These are phyloP conservation scores for Paecilomyces dactylethromorphus DNA, from an alignment of 2,329 filamentous ascomycete species.

Conservation along the genomic window DNA sequence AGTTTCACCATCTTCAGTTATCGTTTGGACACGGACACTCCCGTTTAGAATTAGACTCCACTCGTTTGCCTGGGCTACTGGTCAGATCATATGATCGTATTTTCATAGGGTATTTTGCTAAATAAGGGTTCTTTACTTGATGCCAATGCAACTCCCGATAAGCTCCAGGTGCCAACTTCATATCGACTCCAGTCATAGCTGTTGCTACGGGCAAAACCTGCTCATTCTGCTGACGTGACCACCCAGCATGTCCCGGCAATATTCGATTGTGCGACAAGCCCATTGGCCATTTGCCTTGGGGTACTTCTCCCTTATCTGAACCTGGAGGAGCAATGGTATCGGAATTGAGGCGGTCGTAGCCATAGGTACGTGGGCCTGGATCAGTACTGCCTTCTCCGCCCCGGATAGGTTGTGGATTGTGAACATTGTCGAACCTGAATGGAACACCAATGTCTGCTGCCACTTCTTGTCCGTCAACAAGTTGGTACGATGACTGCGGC, in stretches of 20 bases:
- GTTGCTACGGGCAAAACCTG: slow-evolving; percentile 37
- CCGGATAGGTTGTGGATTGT: slow-evolving; percentile 8
- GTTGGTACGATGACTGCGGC: slow-evolving; percentile 3
- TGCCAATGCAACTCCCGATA: slow-evolving; percentile 53
- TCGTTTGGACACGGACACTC: slow-evolving; percentile 26
- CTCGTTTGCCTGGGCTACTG: slow-evolving; percentile 8
- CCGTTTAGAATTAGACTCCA: slow-evolving; percentile 17
- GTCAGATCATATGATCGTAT: no score
- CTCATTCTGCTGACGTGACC: slow-evolving; percentile 44
- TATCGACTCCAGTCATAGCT: slow-evolving; percentile 48
- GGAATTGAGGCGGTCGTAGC: slow-evolving; percentile 8
- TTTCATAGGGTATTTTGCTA: no score
- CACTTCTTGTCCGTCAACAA: slow-evolving; percentile 8
- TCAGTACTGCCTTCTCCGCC: slow-evolving; percentile 8
- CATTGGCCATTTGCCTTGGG: slow-evolving; percentile 43
- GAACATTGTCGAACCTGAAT: slow-evolving; percentile 4
- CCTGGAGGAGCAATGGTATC: slow-evolving; percentile 7
- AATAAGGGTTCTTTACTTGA: not conserved
- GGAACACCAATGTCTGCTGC: slow-evolving; percentile 6
- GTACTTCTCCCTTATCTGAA: not conserved
- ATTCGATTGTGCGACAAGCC: slow-evolving; percentile 39
- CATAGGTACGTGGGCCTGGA: slow-evolving; percentile 8
- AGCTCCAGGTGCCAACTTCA: slow-evolving; percentile 45
- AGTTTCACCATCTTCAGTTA: slow-evolving; percentile 46
- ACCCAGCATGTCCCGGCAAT: slow-evolving; percentile 38